Percentiles rank a stretch among this genome's conserved stretches.
These are phyloP conservation scores for Pulveroboletus sp. DNA, from an alignment of 768 basidiomycete genomes.

Conservation along the genomic window DNA sequence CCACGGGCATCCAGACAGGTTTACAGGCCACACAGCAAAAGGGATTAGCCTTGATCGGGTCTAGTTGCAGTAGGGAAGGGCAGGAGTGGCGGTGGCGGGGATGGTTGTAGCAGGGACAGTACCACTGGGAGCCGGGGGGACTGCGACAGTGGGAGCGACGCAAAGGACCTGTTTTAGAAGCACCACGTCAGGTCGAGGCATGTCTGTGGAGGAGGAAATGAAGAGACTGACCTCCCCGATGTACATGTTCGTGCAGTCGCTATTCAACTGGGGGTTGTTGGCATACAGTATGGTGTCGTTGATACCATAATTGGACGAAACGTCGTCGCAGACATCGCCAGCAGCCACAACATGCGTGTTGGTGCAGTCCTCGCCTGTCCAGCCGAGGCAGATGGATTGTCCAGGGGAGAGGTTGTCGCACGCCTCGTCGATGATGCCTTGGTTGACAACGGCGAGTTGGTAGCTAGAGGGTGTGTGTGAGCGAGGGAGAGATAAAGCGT, in stretches of 20 bases:
- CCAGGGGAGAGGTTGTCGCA: slow-evolving; percentile 60
- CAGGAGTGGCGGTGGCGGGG: slow-evolving; percentile 31
- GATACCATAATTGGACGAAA: slow-evolving; percentile 38
- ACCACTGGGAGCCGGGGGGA: slow-evolving; percentile 41
- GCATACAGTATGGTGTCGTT: slow-evolving; percentile 48
- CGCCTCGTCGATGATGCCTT: slow-evolving; percentile 39
- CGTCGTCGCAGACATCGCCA: slow-evolving; percentile 56
- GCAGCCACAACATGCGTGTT: slow-evolving; percentile 51
- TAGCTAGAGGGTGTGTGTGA: slow-evolving; percentile 41
- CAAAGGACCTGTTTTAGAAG: slow-evolving; percentile 47
- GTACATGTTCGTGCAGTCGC: slow-evolving; percentile 61
- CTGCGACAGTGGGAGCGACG: slow-evolving; percentile 34
- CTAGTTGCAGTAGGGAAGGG: slow-evolving; percentile 49
- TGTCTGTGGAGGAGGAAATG: not conserved
- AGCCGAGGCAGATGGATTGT: slow-evolving; percentile 57
- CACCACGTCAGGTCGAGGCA: not conserved
- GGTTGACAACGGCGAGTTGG: slow-evolving; percentile 67
- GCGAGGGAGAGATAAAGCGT: not conserved
- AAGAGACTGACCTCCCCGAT: slow-evolving; percentile 58
- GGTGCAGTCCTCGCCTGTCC: slow-evolving; percentile 54
- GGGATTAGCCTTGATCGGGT: not conserved
- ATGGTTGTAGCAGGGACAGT: slow-evolving; percentile 23
- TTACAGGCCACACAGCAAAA: not conserved
- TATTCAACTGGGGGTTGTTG: slow-evolving; percentile 75
- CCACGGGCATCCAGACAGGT: slow-evolving; percentile 7